A percentile compares a stretch with the other conserved stretches of the same genome.
Conservation (phyloP, 2,329 filamentous ascomycete genomes). For the Stagonosporopsis cucurbitacearum region DNA sequence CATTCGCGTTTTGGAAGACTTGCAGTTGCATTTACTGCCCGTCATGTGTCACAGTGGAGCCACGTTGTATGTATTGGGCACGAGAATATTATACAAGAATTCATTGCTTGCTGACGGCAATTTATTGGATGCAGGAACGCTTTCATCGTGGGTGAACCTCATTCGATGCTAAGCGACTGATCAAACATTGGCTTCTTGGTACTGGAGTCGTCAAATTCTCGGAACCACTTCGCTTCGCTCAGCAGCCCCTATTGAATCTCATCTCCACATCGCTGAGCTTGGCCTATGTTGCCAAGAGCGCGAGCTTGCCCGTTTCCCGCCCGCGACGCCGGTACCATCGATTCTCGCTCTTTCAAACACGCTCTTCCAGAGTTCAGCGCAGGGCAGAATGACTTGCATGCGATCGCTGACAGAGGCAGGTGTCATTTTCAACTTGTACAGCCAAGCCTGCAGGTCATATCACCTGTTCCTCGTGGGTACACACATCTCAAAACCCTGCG, state of each 20-base stretch:
- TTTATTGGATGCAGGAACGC: conserved; percentile 7
- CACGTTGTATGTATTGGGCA: conserved; percentile 8
- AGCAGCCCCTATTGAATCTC: conserved; percentile 19
- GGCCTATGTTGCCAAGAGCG: conserved; percentile 13
- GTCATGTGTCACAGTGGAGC: conserved; percentile 5
- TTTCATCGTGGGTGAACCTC: conserved; percentile 1
- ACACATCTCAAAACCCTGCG: background rate
- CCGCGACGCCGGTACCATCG: conserved; percentile 7
- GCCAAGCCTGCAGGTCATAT: background rate
- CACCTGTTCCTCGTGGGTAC: background rate
- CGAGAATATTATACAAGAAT: conserved; percentile 1
- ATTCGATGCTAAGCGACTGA: conserved; percentile 14
- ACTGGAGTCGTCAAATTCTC: background rate
- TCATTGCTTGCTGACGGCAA: background rate
- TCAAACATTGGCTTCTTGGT: conserved; percentile 14
- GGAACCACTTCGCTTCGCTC: background rate
- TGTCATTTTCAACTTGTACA: background rate
- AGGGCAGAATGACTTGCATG: background rate
- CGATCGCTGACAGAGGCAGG: conserved; percentile 10
- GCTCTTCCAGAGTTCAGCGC: background rate
- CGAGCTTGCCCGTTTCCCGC: conserved; percentile 11
- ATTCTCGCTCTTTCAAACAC: conserved; percentile 7
- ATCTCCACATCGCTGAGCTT: conserved; percentile 19
- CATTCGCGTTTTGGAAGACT: background rate
- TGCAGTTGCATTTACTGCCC: background rate